Evolutionary conservation across 306 rosid genomes (phyloP).

Genomic region (Ziziphus jujuba): DNA sequence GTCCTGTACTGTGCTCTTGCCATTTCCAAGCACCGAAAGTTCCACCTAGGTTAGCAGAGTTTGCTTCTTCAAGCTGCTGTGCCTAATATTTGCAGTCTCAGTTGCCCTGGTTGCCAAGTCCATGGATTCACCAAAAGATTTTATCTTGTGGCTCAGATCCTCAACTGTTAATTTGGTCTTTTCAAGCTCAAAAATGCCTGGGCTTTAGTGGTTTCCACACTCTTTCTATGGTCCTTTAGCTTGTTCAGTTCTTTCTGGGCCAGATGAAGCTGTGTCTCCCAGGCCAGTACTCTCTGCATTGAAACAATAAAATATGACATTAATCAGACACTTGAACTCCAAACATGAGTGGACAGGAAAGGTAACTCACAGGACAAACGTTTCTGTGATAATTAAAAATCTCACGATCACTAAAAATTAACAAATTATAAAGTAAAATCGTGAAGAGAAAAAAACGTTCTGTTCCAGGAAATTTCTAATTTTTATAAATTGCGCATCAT

Average conservation of each 20-base stretch:
- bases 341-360: not conserved
- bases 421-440: not conserved
- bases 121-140: constrained; percentile 59
- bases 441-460: not conserved
- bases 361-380: no score
- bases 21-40: constrained; percentile 51
- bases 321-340: not conserved
- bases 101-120: constrained; percentile 57
- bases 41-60: constrained; percentile 41
- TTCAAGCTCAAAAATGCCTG: constrained; percentile 85
- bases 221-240: constrained; percentile 70
- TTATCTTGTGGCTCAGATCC: constrained; percentile 64
- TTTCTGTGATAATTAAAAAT: no score
- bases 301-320: constrained; percentile 29
- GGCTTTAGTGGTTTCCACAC: constrained; percentile 80
- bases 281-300: constrained; percentile 78
- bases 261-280: constrained; percentile 83
- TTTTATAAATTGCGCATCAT: no score
- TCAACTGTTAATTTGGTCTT: constrained; percentile 59
- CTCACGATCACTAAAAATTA: not conserved
- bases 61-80: constrained; percentile 61
- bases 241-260: constrained; percentile 79
- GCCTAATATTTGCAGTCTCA: constrained; percentile 62
- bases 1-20: constrained; percentile 56
- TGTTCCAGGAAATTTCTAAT: no score